phyloP scores from a whole-genome alignment of 148 eudicot species.

The Vaccinium myrtillus region DNA sequence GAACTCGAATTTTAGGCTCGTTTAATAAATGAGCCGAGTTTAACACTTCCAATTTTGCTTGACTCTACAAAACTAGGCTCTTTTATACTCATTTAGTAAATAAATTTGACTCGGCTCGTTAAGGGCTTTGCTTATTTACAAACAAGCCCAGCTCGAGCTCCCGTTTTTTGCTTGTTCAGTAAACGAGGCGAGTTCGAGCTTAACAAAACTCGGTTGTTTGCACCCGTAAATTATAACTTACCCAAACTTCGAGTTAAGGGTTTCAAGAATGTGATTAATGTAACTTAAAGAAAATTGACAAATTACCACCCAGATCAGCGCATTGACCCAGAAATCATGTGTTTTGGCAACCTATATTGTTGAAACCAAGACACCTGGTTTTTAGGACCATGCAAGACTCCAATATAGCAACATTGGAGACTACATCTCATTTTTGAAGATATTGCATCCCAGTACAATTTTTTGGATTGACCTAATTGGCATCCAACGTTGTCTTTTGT shows the following conservation, averaged over 20 bases:
- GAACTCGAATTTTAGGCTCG: too few species aligned
- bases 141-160: not conserved
- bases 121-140: not conserved
- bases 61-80: not conserved
- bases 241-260: not conserved
- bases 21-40: not conserved
- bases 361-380: not conserved
- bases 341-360: not conserved
- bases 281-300: not conserved
- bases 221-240: not conserved
- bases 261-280: not conserved
- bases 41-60: not conserved
- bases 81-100: not conserved
- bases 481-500: not conserved
- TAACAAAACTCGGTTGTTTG: not conserved
- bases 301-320: not conserved
- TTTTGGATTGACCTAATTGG: not conserved
- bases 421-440: not conserved
- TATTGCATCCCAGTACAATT: not conserved
- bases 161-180: not conserved
- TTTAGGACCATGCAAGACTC: conserved; percentile 1
- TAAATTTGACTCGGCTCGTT: not conserved
- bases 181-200: not conserved
- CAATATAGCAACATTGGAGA: not conserved
- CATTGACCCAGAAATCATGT: not conserved